phyloP scores from a whole-genome alignment of 2,329 filamentous ascomycete genomes.

The Sclerotinia trifoliorum region DNA sequence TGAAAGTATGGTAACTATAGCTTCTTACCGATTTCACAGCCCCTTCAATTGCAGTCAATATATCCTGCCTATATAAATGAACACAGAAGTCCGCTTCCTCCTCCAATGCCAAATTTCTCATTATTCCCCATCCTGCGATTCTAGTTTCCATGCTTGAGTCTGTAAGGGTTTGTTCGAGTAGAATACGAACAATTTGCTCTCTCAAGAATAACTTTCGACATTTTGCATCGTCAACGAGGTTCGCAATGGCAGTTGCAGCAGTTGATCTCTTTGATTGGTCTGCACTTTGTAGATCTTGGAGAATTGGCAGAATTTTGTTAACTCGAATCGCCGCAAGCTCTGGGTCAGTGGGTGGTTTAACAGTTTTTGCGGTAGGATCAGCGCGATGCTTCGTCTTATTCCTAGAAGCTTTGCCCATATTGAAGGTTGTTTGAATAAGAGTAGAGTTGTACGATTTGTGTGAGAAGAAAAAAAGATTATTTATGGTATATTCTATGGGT shows the following conservation, averaged over 20 bases:
- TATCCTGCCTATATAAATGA: slow-evolving; percentile 61
- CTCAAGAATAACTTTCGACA: slow-evolving; percentile 64
- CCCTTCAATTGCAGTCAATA: slow-evolving; percentile 59
- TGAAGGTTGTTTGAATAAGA: neutral
- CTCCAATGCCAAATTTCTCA: slow-evolving; percentile 59
- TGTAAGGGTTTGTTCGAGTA: slow-evolving; percentile 63
- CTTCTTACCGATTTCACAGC: slow-evolving; percentile 52
- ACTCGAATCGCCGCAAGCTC: slow-evolving; percentile 63
- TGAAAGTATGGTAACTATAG: neutral
- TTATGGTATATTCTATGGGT: too few relatives aligned
- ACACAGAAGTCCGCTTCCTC: slow-evolving; percentile 67
- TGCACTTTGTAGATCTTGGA: slow-evolving; percentile 58
- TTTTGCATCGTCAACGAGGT: slow-evolving; percentile 59
- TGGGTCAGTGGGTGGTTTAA: slow-evolving; percentile 62
- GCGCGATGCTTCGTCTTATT: slow-evolving; percentile 52
- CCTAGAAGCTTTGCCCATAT: slow-evolving; percentile 61
- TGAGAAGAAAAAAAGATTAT: neutral
- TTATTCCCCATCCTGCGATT: slow-evolving; percentile 66
- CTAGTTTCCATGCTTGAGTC: slow-evolving; percentile 62
- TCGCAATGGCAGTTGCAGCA: slow-evolving; percentile 59
- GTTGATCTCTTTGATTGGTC: slow-evolving; percentile 58
- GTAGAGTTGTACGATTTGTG: neutral
- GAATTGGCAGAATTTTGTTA: slow-evolving; percentile 60
- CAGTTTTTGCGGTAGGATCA: slow-evolving; percentile 56
- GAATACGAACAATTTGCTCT: slow-evolving; percentile 62